Percentiles rank a stretch among this genome's conserved stretches.
Conservation (phyloP, 2,329 filamentous ascomycete genomes). For the Tetracladium maxilliforme region DNA sequence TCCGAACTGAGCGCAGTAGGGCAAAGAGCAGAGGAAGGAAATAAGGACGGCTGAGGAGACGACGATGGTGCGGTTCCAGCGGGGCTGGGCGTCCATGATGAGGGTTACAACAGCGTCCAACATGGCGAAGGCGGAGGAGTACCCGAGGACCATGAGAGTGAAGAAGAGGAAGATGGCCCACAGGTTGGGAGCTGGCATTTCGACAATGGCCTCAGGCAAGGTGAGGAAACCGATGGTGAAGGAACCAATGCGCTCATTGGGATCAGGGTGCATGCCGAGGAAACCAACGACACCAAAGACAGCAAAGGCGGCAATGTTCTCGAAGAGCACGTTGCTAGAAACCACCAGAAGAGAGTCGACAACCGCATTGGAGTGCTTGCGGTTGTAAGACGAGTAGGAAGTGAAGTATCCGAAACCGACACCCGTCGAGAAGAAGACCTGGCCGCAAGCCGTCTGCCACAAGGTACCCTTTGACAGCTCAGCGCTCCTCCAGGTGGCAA, state of each 20-base stretch:
- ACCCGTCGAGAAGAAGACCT: too few relatives aligned
- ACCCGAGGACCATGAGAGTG: constrained; percentile 40
- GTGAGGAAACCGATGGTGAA: constrained; percentile 45
- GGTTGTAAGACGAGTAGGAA: too few relatives aligned
- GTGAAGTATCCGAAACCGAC: too few relatives aligned
- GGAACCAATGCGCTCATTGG: constrained; percentile 31
- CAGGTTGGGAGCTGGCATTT: constrained; percentile 41
- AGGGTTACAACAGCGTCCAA: constrained; percentile 39
- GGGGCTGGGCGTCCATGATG: constrained; percentile 33
- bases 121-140: constrained; percentile 44
- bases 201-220: constrained; percentile 35
- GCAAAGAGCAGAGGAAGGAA: constrained; percentile 37
- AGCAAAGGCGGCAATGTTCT: constrained; percentile 31
- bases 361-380: constrained; percentile 41
- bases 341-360: constrained; percentile 42
- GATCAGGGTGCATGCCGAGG: too few relatives aligned
- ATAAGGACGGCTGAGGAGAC: constrained; percentile 31
- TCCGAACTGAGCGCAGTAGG: constrained; percentile 42
- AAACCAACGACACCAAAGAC: constrained; percentile 19
- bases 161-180: constrained; percentile 45
- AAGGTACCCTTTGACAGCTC: too few relatives aligned
- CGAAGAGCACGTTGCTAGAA: constrained; percentile 38
- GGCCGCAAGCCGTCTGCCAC: too few relatives aligned
- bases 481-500: too few relatives aligned
- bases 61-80: constrained; percentile 27